phyloP scores from a whole-genome alignment of 768 basidiomycete species.

The Rhodotorula taiwanensis region DNA sequence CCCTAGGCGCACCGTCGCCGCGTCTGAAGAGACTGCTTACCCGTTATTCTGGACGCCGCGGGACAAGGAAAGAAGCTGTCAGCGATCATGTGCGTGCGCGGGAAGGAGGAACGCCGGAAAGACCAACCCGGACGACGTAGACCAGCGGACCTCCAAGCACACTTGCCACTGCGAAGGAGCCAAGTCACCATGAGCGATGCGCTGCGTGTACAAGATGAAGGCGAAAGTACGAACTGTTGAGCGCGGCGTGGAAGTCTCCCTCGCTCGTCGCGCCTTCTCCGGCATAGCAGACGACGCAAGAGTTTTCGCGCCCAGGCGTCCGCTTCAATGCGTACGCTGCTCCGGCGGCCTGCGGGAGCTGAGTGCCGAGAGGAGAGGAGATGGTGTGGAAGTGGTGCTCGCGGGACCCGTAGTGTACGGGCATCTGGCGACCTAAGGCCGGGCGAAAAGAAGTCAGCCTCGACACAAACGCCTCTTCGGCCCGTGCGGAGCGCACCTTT shows the following conservation, averaged over 20 bases:
- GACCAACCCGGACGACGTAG: constrained; percentile 38
- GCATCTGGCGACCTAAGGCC: constrained; percentile 30
- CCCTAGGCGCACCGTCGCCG: too few relatives aligned
- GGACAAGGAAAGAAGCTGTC: background rate
- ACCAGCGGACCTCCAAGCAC: constrained; percentile 44
- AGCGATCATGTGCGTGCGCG: constrained; percentile 51
- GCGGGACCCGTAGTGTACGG: constrained; percentile 75
- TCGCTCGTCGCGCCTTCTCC: constrained; percentile 89
- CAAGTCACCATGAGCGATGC: constrained; percentile 54
- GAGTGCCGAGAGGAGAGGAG: constrained; percentile 85
- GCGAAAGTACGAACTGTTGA: constrained; percentile 48
- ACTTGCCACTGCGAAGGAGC: constrained; percentile 57
- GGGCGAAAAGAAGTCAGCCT: background rate
- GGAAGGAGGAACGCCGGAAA: constrained; percentile 49
- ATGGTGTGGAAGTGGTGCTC: constrained; percentile 86
- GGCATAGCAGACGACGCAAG: constrained; percentile 80
- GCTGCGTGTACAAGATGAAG: constrained; percentile 50
- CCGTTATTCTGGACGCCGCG: constrained; percentile 27
- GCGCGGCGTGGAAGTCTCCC: constrained; percentile 90
- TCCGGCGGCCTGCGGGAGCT: constrained; percentile 81
- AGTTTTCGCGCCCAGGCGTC: constrained; percentile 58
- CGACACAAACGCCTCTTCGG: background rate
- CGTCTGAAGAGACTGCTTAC: constrained; percentile 12
- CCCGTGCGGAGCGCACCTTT: constrained; percentile 60
- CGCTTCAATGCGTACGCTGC: constrained; percentile 83